A percentile compares a stretch with the other conserved stretches of the same genome.
Conservation (phyloP, 805 yeast genomes). For the Spathaspora gorwiae region DNA sequence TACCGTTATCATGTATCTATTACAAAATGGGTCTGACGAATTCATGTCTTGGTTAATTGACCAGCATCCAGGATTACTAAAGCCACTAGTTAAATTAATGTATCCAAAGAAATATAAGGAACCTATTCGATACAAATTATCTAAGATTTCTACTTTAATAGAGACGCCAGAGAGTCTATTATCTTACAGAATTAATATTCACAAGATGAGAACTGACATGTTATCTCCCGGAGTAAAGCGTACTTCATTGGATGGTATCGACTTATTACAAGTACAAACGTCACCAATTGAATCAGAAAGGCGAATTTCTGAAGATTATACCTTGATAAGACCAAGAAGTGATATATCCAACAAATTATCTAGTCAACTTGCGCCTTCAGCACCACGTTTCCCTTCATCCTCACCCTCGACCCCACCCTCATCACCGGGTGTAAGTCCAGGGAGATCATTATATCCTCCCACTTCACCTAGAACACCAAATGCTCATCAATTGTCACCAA, state of each 20-base stretch:
- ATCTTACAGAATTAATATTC: conserved; percentile 39
- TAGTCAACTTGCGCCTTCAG: not conserved
- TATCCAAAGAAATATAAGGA: conserved; percentile 15
- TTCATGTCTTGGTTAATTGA: conserved; percentile 43
- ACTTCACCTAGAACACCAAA: conserved; percentile 1
- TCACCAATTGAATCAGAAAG: not conserved
- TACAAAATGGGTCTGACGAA: conserved; percentile 51
- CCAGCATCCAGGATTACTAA: conserved; percentile 9
- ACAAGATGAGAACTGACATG: conserved; percentile 39
- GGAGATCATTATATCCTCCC: not conserved
- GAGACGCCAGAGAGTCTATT: conserved; percentile 30
- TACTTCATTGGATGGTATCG: conserved; percentile 7
- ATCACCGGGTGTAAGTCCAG: not conserved
- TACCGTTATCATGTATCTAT: conserved; percentile 47
- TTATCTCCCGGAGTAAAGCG: conserved; percentile 31
- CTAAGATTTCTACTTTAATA: conserved; percentile 24
- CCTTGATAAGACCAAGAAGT: not conserved
- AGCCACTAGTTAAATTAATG: conserved; percentile 13
- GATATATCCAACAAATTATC: not conserved
- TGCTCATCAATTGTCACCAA: conserved; percentile 4
- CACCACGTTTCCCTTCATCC: not conserved
- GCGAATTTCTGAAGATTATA: not conserved
- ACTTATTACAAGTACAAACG: conserved; percentile 3
- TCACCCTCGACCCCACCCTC: not conserved
- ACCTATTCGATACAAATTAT: conserved; percentile 36